Evolutionary conservation across 1,284 basidiomycete genomes (phyloP), one percentile per base, ranked within the genome.

Genomic region (Papiliotrema fonsecae): DNA sequence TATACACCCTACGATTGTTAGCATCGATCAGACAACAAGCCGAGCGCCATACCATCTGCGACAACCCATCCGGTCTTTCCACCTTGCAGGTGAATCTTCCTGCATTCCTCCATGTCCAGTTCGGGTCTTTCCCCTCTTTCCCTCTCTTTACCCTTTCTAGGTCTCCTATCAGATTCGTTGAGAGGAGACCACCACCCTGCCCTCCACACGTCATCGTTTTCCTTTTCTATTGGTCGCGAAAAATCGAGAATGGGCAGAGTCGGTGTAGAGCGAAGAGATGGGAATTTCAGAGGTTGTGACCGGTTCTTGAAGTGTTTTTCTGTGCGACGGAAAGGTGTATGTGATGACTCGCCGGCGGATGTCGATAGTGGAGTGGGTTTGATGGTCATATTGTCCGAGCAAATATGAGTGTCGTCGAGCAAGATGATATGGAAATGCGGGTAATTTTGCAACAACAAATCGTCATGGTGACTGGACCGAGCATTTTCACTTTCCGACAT

Each of bases 1-100:
- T 18, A 93, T 82, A 22, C 93, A 80, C 18, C 91, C 91, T 93
- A 51, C 14, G 4, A 7, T 37, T n/a, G 14, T 50, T 18, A 43
- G 44, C n/a, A 28, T 24, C 30, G 36, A n/a, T 24, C 22, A 24
- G 31, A 16, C n/a, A 19, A 38, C 11, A 5, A 19, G 32, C 16
- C 14, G 7, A 7, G 18, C 40, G n/a, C 54, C 64, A 27, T 37
- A 73, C 71, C 72, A 13, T 67, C 61, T 2, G 61, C 57, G 1
- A 74, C 61, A 6, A 74, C 49, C 42, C 56, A 74, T 11, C 51
- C 70, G 7, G 30, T 28, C 35, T 52, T 41, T 9, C 67, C 67
- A 19, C 60, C 66, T 0, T 3, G 30, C 16, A 65, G 47, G n/a
- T 41, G 24, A 13, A 67, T 41, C 16, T 9, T 16, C 40, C 42